Conservation (phyloP, 1,284 basidiomycete species). For the Porphyrellus sp. region DNA sequence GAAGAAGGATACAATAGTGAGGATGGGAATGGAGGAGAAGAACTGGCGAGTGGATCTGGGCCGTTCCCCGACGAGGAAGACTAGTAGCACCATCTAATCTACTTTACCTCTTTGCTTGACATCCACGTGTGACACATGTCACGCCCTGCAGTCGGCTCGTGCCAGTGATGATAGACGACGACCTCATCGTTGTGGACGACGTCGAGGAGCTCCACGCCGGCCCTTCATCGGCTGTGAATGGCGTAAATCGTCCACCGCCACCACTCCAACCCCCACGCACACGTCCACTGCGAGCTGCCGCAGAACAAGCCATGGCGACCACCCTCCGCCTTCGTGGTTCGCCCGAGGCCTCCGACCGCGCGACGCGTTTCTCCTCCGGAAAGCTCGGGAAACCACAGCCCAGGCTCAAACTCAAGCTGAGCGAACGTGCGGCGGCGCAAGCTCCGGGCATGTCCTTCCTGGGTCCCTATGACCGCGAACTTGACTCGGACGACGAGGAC, state of each 20-base stretch:
- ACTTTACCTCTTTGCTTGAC: neutral
- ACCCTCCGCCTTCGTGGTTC: slow-evolving; percentile 44
- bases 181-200: slow-evolving; percentile 66
- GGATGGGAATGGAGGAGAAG: slow-evolving; percentile 14
- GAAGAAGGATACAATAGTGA: neutral
- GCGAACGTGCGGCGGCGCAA: slow-evolving; percentile 73
- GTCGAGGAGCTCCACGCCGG: slow-evolving; percentile 38
- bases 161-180: slow-evolving; percentile 54
- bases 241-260: slow-evolving; percentile 14
- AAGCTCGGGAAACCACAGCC: slow-evolving; percentile 53
- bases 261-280: slow-evolving; percentile 23
- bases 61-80: slow-evolving; percentile 11
- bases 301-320: slow-evolving; percentile 40
- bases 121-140: slow-evolving; percentile 19
- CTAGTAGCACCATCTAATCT: neutral
- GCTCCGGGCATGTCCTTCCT: slow-evolving; percentile 80
- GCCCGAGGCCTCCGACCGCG: slow-evolving; percentile 41
- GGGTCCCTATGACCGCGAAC: slow-evolving; percentile 87
- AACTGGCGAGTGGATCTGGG: slow-evolving; percentile 5
- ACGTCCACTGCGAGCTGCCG: slow-evolving; percentile 36
- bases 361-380: slow-evolving; percentile 46
- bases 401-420: slow-evolving; percentile 80
- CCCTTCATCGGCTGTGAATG: slow-evolving; percentile 28
- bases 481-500: slow-evolving; percentile 94
- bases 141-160: slow-evolving; percentile 8